A percentile compares a stretch with the other conserved stretches of the same genome.
Conservation (phyloP, 2,329 filamentous ascomycete species). For the Hypoxylon sp. region DNA sequence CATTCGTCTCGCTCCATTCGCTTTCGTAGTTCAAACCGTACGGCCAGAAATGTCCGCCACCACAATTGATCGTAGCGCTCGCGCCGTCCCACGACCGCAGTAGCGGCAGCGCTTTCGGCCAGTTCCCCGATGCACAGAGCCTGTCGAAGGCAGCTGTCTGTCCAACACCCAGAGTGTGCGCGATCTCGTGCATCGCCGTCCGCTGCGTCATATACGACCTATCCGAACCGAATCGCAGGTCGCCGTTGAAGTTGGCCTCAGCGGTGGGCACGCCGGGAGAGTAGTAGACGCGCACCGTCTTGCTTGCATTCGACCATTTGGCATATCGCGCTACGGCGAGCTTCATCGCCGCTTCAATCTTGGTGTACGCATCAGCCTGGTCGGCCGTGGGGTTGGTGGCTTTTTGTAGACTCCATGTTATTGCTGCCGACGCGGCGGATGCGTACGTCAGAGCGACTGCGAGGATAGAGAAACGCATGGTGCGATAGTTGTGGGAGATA, state of each 20-base stretch:
- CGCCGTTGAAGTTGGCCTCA: constrained; percentile 62
- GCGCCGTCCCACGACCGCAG: constrained; percentile 60
- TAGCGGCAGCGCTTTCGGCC: constrained; percentile 59
- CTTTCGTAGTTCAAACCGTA: constrained; percentile 60
- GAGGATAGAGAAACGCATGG: constrained; percentile 57
- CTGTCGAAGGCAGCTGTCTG: constrained; percentile 59
- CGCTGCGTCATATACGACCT: constrained; percentile 64
- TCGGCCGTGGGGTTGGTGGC: constrained; percentile 59
- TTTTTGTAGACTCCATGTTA: constrained; percentile 59
- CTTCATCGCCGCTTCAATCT: constrained; percentile 61
- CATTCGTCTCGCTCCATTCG: constrained; percentile 63
- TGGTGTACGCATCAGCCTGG: constrained; percentile 60
- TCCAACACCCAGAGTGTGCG: constrained; percentile 64
- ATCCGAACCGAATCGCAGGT: constrained; percentile 63
- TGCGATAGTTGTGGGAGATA: constrained; percentile 24
- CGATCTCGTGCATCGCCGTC: constrained; percentile 64
- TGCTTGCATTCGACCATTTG: constrained; percentile 55
- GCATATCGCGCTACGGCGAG: constrained; percentile 60
- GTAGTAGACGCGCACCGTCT: constrained; percentile 60
- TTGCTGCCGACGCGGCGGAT: constrained; percentile 55
- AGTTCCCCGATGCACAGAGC: constrained; percentile 59
- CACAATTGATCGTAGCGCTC: constrained; percentile 53
- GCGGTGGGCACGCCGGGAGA: constrained; percentile 62
- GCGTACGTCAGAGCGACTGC: constrained; percentile 52
- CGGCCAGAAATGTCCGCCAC: constrained; percentile 59